These are phyloP conservation scores for Taphrina pruni DNA, from an alignment of 1,139 yeast genomes.

Conservation along the genomic window DNA sequence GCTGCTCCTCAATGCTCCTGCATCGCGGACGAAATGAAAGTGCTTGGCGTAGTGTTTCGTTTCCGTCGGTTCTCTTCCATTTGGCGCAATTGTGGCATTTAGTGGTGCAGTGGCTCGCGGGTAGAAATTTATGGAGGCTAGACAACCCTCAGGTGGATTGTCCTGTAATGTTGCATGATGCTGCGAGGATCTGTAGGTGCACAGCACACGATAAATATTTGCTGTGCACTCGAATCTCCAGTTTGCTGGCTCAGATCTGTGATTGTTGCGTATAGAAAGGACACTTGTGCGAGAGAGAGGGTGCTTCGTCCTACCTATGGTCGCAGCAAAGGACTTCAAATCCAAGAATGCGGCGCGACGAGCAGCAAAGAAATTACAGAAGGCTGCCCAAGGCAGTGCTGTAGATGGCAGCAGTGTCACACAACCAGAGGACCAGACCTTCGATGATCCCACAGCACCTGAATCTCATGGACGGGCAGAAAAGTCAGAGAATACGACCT, in stretches of 20 bases:
- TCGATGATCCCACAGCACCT: not conserved
- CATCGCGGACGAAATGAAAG: not conserved
- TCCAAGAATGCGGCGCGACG: conserved; percentile 35
- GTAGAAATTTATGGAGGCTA: not conserved
- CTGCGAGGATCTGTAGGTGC: not conserved
- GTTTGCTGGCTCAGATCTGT: too few relatives aligned
- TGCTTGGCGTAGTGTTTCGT: not conserved
- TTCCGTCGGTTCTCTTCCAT: not conserved
- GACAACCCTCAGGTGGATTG: not conserved
- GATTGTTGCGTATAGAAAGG: too few relatives aligned
- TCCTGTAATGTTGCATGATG: not conserved
- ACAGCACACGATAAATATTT: too few relatives aligned
- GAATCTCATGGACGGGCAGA: not conserved
- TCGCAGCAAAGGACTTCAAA: conserved; percentile 33
- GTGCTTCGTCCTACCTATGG: not conserved
- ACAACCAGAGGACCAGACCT: not conserved
- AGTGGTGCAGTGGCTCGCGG: not conserved
- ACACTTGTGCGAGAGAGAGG: not conserved
- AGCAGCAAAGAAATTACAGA: conserved; percentile 38
- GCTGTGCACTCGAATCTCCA: too few relatives aligned
- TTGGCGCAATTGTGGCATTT: not conserved
- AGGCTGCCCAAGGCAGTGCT: not conserved
- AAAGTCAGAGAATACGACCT: not conserved
- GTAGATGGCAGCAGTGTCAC: not conserved
- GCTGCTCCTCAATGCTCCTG: not conserved